A percentile compares a stretch with the other conserved stretches of the same genome.
These are phyloP conservation scores for Xerocomus tenax DNA, from an alignment of 1,284 basidiomycete genomes.

Conservation along the genomic window DNA sequence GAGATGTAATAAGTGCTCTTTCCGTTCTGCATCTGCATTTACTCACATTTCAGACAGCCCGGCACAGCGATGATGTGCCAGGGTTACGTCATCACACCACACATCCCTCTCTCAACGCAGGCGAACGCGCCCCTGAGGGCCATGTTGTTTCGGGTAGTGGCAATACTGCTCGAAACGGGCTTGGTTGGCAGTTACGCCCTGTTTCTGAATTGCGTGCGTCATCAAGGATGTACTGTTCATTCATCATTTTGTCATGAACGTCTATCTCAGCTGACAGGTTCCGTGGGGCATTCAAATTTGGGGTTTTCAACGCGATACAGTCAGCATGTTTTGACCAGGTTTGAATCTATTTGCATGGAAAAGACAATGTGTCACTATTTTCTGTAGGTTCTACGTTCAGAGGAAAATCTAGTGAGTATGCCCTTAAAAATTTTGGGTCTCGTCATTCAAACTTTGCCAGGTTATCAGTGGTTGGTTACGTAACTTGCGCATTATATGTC, in stretches of 20 bases:
- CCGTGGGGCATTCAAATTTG: constrained; percentile 75
- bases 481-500: neutral
- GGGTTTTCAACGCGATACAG: constrained; percentile 85
- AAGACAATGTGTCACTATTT: constrained; percentile 1
- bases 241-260: neutral
- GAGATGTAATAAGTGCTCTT: constrained; percentile 8
- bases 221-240: neutral
- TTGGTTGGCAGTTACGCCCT: constrained; percentile 48
- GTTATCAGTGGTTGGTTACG: constrained; percentile 64
- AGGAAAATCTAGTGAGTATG: constrained; percentile 64
- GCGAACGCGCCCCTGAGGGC: neutral
- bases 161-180: constrained; percentile 33
- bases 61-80: neutral
- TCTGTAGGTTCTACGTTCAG: constrained; percentile 53
- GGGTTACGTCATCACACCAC: neutral
- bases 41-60: constrained; percentile 9
- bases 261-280: constrained; percentile 64
- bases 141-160: neutral
- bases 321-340: constrained; percentile 74
- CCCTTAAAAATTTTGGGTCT: neutral
- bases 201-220: constrained; percentile 63
- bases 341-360: constrained; percentile 19
- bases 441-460: constrained; percentile 31
- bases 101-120: neutral
- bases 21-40: neutral